Evolutionary conservation across 768 basidiomycete species (phyloP).

Genomic region (Lentinula sp.): DNA sequence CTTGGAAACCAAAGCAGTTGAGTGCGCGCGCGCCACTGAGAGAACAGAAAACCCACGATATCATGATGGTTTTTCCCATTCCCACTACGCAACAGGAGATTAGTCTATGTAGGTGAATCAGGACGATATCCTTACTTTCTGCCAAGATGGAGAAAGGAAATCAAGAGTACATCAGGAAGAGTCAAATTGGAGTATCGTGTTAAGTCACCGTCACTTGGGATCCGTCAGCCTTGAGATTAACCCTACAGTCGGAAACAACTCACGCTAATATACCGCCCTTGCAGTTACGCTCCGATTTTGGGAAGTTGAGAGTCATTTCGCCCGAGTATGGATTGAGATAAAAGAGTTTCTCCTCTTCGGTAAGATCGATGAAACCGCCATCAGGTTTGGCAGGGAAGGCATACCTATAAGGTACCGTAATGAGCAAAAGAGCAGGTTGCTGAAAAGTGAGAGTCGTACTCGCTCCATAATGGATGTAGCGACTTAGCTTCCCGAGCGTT

Average conservation of each 20-base stretch:
- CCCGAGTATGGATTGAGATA: conserved; percentile 92
- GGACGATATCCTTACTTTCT: conserved; percentile 41
- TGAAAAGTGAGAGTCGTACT: conserved; percentile 42
- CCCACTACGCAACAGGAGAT: conserved; percentile 52
- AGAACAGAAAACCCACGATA: conserved; percentile 36
- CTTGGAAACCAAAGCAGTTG: neutral
- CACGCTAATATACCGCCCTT: conserved; percentile 90
- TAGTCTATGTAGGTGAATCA: conserved; percentile 1
- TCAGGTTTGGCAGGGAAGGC: conserved; percentile 58
- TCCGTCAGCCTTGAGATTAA: conserved; percentile 3
- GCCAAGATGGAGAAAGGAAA: neutral
- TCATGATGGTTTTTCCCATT: conserved; percentile 95
- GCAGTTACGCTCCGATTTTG: conserved; percentile 69
- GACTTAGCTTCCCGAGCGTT: conserved; percentile 65
- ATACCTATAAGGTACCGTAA: conserved; percentile 45
- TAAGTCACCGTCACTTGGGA: conserved; percentile 32
- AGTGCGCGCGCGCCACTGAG: neutral
- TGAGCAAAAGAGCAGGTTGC: conserved; percentile 6
- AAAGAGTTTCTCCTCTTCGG: conserved; percentile 71
- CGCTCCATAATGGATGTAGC: conserved; percentile 93
- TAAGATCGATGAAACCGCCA: conserved; percentile 67
- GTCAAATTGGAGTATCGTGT: neutral
- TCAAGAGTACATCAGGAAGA: neutral
- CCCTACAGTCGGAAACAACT: conserved; percentile 21
- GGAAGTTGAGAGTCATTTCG: conserved; percentile 82